Conservation (phyloP, 768 basidiomycete genomes). For the Termitomyces sp. region DNA sequence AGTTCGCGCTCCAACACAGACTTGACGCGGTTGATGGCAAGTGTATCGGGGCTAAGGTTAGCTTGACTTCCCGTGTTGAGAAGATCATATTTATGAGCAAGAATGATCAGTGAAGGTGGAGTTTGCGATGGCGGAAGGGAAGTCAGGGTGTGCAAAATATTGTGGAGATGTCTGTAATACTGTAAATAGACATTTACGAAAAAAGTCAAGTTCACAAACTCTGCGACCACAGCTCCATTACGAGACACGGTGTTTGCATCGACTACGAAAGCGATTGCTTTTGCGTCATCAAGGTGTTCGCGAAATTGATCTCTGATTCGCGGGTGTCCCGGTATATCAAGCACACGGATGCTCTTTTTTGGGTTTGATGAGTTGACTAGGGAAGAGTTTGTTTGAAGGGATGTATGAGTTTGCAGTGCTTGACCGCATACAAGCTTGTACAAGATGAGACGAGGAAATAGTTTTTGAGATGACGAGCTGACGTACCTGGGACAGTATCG, state of each 20-base stretch:
- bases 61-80: conserved; percentile 47
- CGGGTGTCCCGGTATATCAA: conserved; percentile 87
- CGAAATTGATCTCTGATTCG: conserved; percentile 71
- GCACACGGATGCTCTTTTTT: conserved; percentile 45
- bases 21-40: conserved; percentile 68
- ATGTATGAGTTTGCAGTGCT: conserved; percentile 67
- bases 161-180: conserved; percentile 63
- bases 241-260: conserved; percentile 78
- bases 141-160: conserved; percentile 63
- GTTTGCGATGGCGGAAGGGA: conserved; percentile 70
- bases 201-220: conserved; percentile 48
- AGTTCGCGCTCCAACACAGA: conserved; percentile 82
- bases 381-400: conserved; percentile 69
- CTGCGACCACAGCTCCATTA: conserved; percentile 71
- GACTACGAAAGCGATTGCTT: conserved; percentile 72
- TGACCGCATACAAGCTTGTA: conserved; percentile 64
- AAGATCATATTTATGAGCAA: conserved; percentile 78
- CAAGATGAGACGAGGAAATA: background rate
- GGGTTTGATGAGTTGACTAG: conserved; percentile 38
- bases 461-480: background rate
- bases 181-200: background rate
- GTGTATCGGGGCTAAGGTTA: conserved; percentile 29
- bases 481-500: conserved; percentile 68
- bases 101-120: conserved; percentile 57
- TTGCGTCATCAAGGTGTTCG: conserved; percentile 60